Base-by-base conservation (phyloP, 1,284 basidiomycete species). In the Pseudozyma thailandica region DNA sequence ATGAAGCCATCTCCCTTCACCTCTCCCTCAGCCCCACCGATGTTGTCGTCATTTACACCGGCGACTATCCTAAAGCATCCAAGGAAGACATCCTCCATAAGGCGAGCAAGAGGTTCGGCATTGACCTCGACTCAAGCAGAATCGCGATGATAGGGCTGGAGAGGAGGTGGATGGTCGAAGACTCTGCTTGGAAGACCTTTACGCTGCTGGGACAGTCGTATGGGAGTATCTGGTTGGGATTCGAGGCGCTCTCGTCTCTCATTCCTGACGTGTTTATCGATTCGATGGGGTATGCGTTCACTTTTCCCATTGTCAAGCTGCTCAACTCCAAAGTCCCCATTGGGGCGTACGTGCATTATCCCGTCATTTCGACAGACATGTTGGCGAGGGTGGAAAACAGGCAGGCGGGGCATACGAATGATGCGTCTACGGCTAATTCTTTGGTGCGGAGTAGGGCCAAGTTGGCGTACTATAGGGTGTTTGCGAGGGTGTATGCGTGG, bases 281-380 rank as follows among this genome's bases (percentile, higher is more conserved):
- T 82, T 94, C 94, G 0, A 98, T 98, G 94, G 95, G 96, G 23
- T 97, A 96, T 79, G 93, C 93, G 0, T 98, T 98, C 79, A 92
- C 92, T 0, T 94, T 92, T 79, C 92, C 91, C 3, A 84, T 92
- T 13, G 90, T 93, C 3, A 85, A 88, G 5, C 83, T 88, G 35
- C 82, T 95, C 6, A 47, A 56, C 1, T 86, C 86, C 4, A 83
- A 86, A 10, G 85, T 92, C 20, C 90, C 91, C 0, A 87, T 95
- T 15, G 94, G 91, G 2, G 90, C 93, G 21, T 98, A 98, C 80
- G 89, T 94, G 4, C 96, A 99, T 84, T 99, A 97, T 79, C 95
- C 95, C 0, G 95, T 92, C 7, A 95, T 98, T 80, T 83, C 92
- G 80, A 91, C 90, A 1, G 90, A 94, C 72, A 98, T 98, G 96